Percentiles rank a stretch among this genome's conserved stretches.
These are phyloP conservation scores for Rutstroemia sp. DNA, from an alignment of 2,329 filamentous ascomycete genomes.

Conservation along the genomic window DNA sequence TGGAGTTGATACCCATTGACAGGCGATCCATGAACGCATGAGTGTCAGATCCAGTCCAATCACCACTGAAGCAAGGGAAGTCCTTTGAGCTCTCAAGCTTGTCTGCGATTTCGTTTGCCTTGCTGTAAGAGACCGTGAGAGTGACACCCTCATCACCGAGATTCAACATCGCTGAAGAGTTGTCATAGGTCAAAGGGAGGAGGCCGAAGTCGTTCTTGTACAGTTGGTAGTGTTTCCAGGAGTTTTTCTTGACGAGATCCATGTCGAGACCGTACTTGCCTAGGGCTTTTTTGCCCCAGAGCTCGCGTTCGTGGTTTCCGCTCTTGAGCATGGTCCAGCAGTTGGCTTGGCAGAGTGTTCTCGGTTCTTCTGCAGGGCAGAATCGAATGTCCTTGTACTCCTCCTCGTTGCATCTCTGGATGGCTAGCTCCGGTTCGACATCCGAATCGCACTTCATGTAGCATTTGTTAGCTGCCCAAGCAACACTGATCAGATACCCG, in stretches of 20 bases:
- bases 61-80: constrained; percentile 1
- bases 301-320: background rate
- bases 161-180: background rate
- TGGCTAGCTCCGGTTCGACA: background rate
- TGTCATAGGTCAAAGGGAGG: background rate
- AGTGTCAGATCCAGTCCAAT: background rate
- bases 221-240: background rate
- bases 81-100: background rate
- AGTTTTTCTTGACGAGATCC: background rate
- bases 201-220: background rate
- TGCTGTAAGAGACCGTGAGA: background rate
- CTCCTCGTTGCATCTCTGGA: background rate
- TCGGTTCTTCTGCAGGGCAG: background rate
- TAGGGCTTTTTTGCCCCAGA: background rate
- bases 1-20: background rate
- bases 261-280: background rate
- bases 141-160: background rate
- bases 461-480: constrained; percentile 3
- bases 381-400: background rate
- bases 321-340: constrained; percentile 4
- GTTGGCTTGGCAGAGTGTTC: constrained; percentile 1
- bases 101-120: background rate
- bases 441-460: constrained; percentile 5
- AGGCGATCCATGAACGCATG: background rate
- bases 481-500: background rate